Evolutionary conservation across 2,329 filamentous ascomycete genomes (phyloP).

Genomic region (Colletotrichum sublineola): DNA sequence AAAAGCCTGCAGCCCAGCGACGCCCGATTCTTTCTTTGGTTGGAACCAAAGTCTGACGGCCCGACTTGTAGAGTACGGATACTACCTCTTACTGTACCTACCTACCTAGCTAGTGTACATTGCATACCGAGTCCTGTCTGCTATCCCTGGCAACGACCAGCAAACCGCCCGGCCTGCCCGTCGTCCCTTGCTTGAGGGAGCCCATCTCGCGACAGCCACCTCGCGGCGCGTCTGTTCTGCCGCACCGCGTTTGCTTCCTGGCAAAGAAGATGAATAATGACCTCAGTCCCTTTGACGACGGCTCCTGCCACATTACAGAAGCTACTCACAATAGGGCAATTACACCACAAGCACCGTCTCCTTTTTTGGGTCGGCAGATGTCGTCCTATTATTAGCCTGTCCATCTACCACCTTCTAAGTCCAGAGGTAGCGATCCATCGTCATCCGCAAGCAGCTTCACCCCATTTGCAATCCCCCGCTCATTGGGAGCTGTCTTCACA

Average conservation of each 20-base stretch:
- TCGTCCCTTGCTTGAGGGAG: constrained; percentile 16
- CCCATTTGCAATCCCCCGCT: constrained; percentile 15
- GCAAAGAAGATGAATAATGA: constrained; percentile 29
- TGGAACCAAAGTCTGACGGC: constrained; percentile 3
- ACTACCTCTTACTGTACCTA: no score
- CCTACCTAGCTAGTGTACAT: neutral
- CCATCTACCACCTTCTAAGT: neutral
- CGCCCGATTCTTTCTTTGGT: constrained; percentile 2
- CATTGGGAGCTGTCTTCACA: constrained; percentile 24
- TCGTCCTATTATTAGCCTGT: constrained; percentile 10
- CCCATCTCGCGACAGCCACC: constrained; percentile 13
- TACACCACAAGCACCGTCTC: constrained; percentile 10
- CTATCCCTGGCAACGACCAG: constrained; percentile 25
- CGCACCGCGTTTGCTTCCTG: neutral
- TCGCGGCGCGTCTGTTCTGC: constrained; percentile 22
- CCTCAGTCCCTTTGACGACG: constrained; percentile 29
- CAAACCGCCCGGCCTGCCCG: constrained; percentile 7
- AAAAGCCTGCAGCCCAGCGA: constrained; percentile 1
- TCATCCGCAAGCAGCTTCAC: neutral
- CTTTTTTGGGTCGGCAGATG: constrained; percentile 6
- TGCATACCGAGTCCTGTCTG: neutral
- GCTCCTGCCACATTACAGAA: constrained; percentile 32
- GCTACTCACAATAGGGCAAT: neutral
- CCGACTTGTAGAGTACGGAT: neutral
- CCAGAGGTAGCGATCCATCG: constrained; percentile 5